These are phyloP conservation scores for Coemansia sp. DNA, from an alignment of 192 early-diverging fungal genomes.

Conservation along the genomic window DNA sequence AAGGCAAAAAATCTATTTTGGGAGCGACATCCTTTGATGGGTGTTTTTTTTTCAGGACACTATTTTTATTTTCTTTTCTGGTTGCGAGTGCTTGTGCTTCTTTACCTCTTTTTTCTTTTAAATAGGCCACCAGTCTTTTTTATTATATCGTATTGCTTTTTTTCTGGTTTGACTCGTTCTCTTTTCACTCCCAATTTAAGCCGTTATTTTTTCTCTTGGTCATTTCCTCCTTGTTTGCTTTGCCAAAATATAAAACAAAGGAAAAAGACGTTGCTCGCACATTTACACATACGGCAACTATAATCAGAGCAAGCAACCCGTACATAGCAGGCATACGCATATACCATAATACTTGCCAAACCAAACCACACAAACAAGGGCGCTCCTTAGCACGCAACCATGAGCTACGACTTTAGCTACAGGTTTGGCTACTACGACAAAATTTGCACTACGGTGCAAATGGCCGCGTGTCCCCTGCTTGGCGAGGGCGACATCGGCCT, in stretches of 20 bases:
- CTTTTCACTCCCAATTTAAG: neutral
- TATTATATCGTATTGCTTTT: neutral
- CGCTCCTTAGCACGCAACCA: neutral
- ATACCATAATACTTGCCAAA: neutral
- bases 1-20: neutral
- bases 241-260: too few species aligned
- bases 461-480: constrained; percentile 89
- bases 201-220: neutral
- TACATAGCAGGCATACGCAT: constrained; percentile 2
- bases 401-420: constrained; percentile 56
- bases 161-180: neutral
- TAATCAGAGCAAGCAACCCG: neutral
- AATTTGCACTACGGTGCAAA: constrained; percentile 79
- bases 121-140: constrained; percentile 1
- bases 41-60: neutral
- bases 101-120: neutral
- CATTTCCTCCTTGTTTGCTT: neutral
- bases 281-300: neutral
- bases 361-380: neutral
- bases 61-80: neutral
- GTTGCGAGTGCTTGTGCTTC: neutral
- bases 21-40: constrained; percentile 1
- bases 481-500: constrained; percentile 64
- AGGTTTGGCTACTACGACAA: constrained; percentile 85
- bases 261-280: neutral